phyloP scores from a whole-genome alignment of 768 basidiomycete species.

The Strobilomyces confusus region DNA sequence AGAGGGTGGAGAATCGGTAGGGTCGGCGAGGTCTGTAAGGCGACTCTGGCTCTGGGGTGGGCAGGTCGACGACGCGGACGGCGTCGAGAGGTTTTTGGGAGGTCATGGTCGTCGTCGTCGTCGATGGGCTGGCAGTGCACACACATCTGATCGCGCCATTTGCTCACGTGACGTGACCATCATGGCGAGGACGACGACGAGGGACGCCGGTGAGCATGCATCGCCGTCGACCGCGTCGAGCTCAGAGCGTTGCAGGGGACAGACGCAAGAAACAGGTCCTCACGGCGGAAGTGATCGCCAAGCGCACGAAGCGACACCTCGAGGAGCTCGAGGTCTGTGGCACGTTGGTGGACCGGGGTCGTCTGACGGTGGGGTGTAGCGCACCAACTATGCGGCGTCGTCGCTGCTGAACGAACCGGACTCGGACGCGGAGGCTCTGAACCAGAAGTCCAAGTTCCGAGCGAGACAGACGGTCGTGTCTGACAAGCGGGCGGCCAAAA shows the following conservation, averaged over 20 bases:
- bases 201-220: conserved; percentile 31
- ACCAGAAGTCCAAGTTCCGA: conserved; percentile 49
- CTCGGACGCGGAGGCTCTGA: conserved; percentile 26
- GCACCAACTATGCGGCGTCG: conserved; percentile 70
- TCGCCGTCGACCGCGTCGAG: conserved; percentile 1
- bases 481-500: conserved; percentile 59
- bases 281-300: conserved; percentile 64
- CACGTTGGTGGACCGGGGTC: not conserved
- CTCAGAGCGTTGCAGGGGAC: conserved; percentile 34
- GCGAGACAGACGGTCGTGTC: conserved; percentile 71
- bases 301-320: conserved; percentile 71
- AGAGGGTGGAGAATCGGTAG: conserved; percentile 86
- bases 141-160: conserved; percentile 14
- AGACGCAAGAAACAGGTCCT: conserved; percentile 44
- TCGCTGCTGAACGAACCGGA: conserved; percentile 30
- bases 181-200: conserved; percentile 25
- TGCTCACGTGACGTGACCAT: conserved; percentile 15
- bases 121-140: not conserved
- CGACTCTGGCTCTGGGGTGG: conserved; percentile 80
- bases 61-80: conserved; percentile 47
- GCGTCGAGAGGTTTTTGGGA: conserved; percentile 5
- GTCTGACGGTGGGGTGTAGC: conserved; percentile 37
- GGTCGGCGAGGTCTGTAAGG: conserved; percentile 65
- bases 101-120: conserved; percentile 11
- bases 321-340: conserved; percentile 74